These are phyloP conservation scores for Ploettnerulaceae sp. DNA, from an alignment of 2,329 filamentous ascomycete species.

Conservation along the genomic window DNA sequence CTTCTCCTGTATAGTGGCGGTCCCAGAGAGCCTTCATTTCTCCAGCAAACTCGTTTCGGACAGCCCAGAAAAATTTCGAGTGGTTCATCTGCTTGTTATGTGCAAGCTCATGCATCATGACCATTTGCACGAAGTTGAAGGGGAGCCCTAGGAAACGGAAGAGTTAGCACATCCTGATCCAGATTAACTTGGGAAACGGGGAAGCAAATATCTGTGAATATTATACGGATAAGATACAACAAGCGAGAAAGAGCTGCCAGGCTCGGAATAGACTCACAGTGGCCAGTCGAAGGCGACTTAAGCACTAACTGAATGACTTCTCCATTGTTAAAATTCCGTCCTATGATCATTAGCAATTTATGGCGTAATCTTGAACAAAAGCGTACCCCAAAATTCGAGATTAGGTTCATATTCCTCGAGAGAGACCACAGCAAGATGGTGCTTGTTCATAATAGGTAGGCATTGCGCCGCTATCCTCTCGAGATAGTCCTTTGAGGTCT, in stretches of 20 bases:
- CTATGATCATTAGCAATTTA: slow-evolving; percentile 40
- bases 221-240: no score
- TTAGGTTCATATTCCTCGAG: slow-evolving; percentile 82
- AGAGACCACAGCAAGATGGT: slow-evolving; percentile 60
- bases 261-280: no score
- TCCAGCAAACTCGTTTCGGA: slow-evolving; percentile 66
- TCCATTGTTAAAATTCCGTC: slow-evolving; percentile 85
- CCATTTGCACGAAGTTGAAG: slow-evolving; percentile 83
- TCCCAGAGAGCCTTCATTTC: slow-evolving; percentile 68
- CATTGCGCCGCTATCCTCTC: slow-evolving; percentile 79
- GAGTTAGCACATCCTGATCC: no score
- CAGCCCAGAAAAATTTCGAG: slow-evolving; percentile 72
- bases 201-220: no score
- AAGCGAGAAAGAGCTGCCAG: no score
- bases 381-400: slow-evolving; percentile 59
- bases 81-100: slow-evolving; percentile 94
- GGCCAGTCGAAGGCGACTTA: slow-evolving; percentile 56
- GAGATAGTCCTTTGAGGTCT: slow-evolving; percentile 63
- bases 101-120: slow-evolving; percentile 84
- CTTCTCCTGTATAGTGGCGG: slow-evolving; percentile 71
- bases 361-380: background rate
- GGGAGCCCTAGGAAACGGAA: no score
- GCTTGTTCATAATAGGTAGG: slow-evolving; percentile 62
- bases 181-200: no score
- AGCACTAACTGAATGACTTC: slow-evolving; percentile 84